Conservation (phyloP, 2,329 filamentous ascomycete species). For the Fusarium sp. region DNA sequence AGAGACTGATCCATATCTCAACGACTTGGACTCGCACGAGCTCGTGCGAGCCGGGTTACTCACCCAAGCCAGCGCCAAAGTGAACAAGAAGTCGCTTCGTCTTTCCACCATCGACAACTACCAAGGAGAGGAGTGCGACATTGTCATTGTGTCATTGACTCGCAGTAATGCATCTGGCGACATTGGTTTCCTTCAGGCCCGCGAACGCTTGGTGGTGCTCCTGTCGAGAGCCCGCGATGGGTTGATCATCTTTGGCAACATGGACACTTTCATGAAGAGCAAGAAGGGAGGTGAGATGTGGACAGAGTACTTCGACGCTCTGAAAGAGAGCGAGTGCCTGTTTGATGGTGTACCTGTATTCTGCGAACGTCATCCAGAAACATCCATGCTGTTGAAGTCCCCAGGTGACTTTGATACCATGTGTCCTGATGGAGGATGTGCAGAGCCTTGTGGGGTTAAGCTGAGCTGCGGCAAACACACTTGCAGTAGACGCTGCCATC, state of each 20-base stretch:
- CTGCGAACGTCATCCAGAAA: constrained; percentile 70
- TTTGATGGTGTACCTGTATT: constrained; percentile 70
- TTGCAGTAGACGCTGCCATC: constrained; percentile 73
- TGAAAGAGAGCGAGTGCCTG: constrained; percentile 64
- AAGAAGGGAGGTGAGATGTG: constrained; percentile 59
- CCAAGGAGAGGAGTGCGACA: constrained; percentile 81
- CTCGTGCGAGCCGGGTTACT: constrained; percentile 69
- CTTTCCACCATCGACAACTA: constrained; percentile 84
- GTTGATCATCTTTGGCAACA: constrained; percentile 78
- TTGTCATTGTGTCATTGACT: constrained; percentile 76
- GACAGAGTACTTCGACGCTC: constrained; percentile 65
- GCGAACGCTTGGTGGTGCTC: constrained; percentile 77
- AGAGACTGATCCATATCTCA: constrained; percentile 73
- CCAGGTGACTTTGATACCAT: constrained; percentile 69
- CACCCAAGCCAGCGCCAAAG: constrained; percentile 61
- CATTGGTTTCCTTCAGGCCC: constrained; percentile 77
- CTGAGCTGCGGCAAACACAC: constrained; percentile 69
- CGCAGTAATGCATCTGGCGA: constrained; percentile 72
- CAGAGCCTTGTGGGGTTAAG: constrained; percentile 62
- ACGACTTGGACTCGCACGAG: constrained; percentile 75
- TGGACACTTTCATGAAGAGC: constrained; percentile 72
- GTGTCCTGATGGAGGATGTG: constrained; percentile 79
- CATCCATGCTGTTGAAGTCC: constrained; percentile 56
- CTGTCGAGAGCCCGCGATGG: constrained; percentile 74
- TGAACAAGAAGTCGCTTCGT: constrained; percentile 64